Evolutionary conservation across 768 basidiomycete species (phyloP).

Genomic region (Tricholoma matsutake): DNA sequence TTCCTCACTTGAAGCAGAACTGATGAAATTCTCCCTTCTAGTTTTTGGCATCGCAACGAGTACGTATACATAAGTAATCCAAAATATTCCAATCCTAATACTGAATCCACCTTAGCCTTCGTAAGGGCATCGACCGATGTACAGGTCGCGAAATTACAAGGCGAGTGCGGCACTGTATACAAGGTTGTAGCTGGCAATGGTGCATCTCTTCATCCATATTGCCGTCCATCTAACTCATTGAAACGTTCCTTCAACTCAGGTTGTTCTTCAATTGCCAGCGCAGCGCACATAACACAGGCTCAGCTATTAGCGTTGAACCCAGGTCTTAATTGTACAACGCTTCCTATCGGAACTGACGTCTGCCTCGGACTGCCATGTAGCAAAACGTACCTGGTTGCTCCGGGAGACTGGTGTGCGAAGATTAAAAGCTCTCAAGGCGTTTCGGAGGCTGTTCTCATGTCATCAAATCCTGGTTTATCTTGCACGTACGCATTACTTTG

Average conservation of each 20-base stretch:
- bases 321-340: constrained; percentile 4
- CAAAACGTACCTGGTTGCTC: constrained; percentile 4
- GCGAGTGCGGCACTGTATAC: neutral
- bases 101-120: neutral
- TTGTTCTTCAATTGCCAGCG: constrained; percentile 4
- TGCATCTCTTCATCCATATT: neutral
- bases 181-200: neutral
- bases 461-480: constrained; percentile 5
- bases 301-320: constrained; percentile 8
- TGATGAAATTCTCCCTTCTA: neutral
- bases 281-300: constrained; percentile 1
- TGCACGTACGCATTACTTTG: neutral
- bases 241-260: neutral
- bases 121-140: neutral
- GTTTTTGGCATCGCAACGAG: neutral
- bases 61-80: neutral
- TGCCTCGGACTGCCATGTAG: constrained; percentile 4
- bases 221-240: neutral
- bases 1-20: neutral
- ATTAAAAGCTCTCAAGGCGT: constrained; percentile 3
- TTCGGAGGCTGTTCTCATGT: constrained; percentile 1
- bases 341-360: neutral
- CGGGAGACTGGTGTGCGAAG: constrained; percentile 7
- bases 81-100: neutral
- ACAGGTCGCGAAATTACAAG: neutral